Evolutionary conservation across 257 asterid species (phyloP), one percentile per base, ranked within the genome.

Genomic region (Linaria vulgaris): DNA sequence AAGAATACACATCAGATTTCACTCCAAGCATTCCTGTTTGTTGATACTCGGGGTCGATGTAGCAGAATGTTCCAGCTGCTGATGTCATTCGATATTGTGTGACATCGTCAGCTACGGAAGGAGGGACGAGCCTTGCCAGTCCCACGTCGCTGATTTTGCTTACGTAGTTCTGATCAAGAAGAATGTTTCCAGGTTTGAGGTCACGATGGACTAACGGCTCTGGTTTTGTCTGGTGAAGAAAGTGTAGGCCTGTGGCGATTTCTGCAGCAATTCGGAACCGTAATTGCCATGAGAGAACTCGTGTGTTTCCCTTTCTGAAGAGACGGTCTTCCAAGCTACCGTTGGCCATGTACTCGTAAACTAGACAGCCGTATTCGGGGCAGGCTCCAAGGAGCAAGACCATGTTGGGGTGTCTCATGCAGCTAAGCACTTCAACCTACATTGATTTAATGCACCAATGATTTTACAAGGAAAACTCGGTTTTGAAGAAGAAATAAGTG

Each of bases 161-260:
- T 1, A 83, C 95, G 27, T 78, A 88, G 80, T 86, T 85, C 21
- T 77, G 80, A 81, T 91, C 97, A 0, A 91, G 80, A 0, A 91
- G 69, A 27, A 91, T 85, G 74, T 91, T 91, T 13, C 76, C 95
- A 0, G 97, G 97, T 63, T 90, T 90, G 12, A 90, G 91, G 77
- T 90, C 96, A 5, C 96, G 94, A 59, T 90, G 97, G 73, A 91
- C 97, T 62, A 88, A 45, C 2, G 97, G 97, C 76, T 91, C 96
- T 0, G 97, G 97, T 71, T 85, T 91, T 4, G 96, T 88, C 67
- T 84, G 87, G 79, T 91, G 97, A 24, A 91, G 96, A 44, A 91
- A 91, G 54, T 83, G 84, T 8, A 91, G 77, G 27, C 96, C 94
- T 0, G 89, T 85, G 1, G 94, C 91, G 0, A 91, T 77, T 77